phyloP scores from a whole-genome alignment of 2,329 filamentous ascomycete genomes.

The Pyrenochaeta sp. region DNA sequence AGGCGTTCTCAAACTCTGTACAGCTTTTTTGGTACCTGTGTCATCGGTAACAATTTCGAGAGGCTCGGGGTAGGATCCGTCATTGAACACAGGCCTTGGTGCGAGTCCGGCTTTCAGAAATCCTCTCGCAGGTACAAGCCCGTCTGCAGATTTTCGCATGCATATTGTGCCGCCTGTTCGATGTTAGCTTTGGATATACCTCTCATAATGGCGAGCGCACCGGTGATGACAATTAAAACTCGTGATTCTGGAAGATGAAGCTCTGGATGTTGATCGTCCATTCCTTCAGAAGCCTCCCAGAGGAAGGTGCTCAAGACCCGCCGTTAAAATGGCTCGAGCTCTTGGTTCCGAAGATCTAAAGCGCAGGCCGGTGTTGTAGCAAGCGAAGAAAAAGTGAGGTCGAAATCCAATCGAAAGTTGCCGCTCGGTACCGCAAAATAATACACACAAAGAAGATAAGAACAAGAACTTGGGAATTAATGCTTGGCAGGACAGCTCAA shows the following conservation, averaged over 20 bases:
- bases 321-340: background rate
- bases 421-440: conserved; percentile 15
- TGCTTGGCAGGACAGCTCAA: conserved; percentile 7
- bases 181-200: conserved; percentile 6
- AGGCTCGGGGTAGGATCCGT: conserved; percentile 67
- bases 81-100: conserved; percentile 85
- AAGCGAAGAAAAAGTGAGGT: conserved; percentile 3
- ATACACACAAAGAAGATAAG: conserved; percentile 13
- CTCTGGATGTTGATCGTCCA: conserved; percentile 40
- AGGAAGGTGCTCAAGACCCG: background rate
- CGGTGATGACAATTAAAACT: conserved; percentile 90
- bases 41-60: conserved; percentile 64
- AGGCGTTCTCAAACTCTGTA: conserved; percentile 80
- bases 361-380: conserved; percentile 2
- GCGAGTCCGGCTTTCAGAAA: conserved; percentile 86
- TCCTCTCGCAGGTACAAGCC: conserved; percentile 75
- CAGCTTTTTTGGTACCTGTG: conserved; percentile 57
- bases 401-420: conserved; percentile 8
- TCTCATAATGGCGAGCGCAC: conserved; percentile 49
- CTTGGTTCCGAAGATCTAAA: background rate
- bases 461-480: conserved; percentile 1
- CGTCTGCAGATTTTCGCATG: conserved; percentile 83
- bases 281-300: conserved; percentile 15
- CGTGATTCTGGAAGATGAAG: conserved; percentile 71
- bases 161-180: conserved; percentile 76